Conservation (phyloP, 2,329 filamentous ascomycete genomes). For the Talaromyces sp. region DNA sequence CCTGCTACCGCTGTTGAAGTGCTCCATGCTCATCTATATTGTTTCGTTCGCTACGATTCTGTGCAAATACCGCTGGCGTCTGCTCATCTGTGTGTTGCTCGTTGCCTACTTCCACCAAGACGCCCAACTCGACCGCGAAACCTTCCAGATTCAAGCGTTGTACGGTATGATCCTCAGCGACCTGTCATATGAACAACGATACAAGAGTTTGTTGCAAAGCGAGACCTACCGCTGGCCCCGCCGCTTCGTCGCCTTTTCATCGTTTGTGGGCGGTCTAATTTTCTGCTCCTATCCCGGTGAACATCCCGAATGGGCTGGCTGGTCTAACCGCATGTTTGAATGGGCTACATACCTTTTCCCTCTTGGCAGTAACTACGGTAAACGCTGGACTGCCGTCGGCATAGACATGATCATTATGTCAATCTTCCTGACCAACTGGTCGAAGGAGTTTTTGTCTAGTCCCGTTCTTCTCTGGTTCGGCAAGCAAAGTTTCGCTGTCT, state of each 20-base stretch:
- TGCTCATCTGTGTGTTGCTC: constrained; percentile 46
- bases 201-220: constrained; percentile 45
- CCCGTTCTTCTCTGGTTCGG: constrained; percentile 53
- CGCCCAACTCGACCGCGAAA: constrained; percentile 39
- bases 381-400: constrained; percentile 48
- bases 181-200: constrained; percentile 45
- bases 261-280: constrained; percentile 46
- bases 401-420: constrained; percentile 50
- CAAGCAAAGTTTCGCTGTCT: constrained; percentile 55
- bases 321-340: constrained; percentile 46
- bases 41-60: constrained; percentile 43
- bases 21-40: constrained; percentile 52
- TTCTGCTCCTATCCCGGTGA: constrained; percentile 51
- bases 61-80: constrained; percentile 48
- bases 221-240: constrained; percentile 35
- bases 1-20: constrained; percentile 48
- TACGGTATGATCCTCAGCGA: constrained; percentile 54
- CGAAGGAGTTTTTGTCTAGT: constrained; percentile 50
- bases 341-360: constrained; percentile 47
- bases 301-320: constrained; percentile 48
- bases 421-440: constrained; percentile 49
- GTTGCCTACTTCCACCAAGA: constrained; percentile 51
- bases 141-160: constrained; percentile 52
- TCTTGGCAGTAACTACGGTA: constrained; percentile 40
- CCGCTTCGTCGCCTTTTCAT: constrained; percentile 35